Evolutionary conservation across 2,329 filamentous ascomycete species (phyloP).

Genomic region (Diaporthe ampelina): DNA sequence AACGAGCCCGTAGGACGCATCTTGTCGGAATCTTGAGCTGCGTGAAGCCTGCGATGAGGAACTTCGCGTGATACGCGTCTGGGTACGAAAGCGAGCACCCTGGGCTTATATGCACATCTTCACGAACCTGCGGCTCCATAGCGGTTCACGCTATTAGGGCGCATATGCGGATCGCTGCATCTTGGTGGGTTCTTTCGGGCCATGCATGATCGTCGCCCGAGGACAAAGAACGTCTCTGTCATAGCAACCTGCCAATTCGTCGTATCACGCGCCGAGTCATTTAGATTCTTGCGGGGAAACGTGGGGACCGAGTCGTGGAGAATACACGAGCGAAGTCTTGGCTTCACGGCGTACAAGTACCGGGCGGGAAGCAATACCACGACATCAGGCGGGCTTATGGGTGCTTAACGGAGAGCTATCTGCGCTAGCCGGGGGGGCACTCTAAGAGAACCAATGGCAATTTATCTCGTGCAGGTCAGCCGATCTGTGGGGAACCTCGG

Average conservation of each 20-base stretch:
- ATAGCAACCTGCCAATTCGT: conserved; percentile 2
- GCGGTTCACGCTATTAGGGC: conserved; percentile 23
- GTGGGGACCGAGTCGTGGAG: conserved; percentile 7
- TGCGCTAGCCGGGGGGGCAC: background rate
- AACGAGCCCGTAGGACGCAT: conserved; percentile 17
- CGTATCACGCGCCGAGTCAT: conserved; percentile 19
- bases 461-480: background rate
- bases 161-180: conserved; percentile 24
- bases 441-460: conserved; percentile 4
- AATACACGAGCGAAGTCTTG: conserved; percentile 22
- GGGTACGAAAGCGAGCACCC: background rate
- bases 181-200: conserved; percentile 16
- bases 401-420: background rate
- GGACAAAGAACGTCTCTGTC: background rate
- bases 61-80: background rate
- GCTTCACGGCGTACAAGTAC: conserved; percentile 7
- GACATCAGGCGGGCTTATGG: background rate
- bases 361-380: background rate
- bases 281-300: conserved; percentile 24
- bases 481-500: conserved; percentile 1
- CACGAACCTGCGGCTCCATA: conserved; percentile 11
- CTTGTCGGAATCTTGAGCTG: background rate
- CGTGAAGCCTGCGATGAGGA: background rate
- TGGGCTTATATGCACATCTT: conserved; percentile 3
- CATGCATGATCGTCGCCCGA: conserved; percentile 22